Evolutionary conservation across 2,329 filamentous ascomycete species (phyloP).

Genomic region (Sporothrix pallida): DNA sequence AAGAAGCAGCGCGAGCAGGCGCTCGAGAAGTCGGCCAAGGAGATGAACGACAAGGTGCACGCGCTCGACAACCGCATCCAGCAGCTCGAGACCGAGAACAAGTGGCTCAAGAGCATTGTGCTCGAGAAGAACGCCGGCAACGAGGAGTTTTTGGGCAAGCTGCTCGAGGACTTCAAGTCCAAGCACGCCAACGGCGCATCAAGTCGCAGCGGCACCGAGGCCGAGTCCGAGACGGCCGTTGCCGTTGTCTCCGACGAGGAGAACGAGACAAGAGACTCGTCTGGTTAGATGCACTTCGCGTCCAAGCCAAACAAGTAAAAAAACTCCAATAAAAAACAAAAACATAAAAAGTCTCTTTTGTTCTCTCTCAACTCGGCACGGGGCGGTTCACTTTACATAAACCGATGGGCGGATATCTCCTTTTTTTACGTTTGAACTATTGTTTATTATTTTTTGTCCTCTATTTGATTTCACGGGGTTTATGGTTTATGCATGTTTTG

Average conservation of each 20-base stretch:
- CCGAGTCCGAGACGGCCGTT: constrained; percentile 42
- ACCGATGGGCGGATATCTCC: constrained; percentile 8
- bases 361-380: constrained; percentile 21
- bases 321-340: constrained; percentile 10
- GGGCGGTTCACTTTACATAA: neutral
- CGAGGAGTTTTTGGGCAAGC: constrained; percentile 56
- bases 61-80: constrained; percentile 74
- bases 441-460: neutral
- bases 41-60: constrained; percentile 79
- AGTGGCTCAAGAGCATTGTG: constrained; percentile 79
- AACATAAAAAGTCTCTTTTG: constrained; percentile 22
- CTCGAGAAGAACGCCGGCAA: constrained; percentile 78
- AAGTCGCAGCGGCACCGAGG: constrained; percentile 40
- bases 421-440: constrained; percentile 20
- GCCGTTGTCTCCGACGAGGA: constrained; percentile 38
- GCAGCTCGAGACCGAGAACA: constrained; percentile 82
- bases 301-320: constrained; percentile 19
- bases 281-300: constrained; percentile 32
- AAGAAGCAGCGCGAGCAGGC: constrained; percentile 95
- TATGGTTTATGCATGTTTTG: too few relatives aligned
- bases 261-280: constrained; percentile 41
- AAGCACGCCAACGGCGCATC: constrained; percentile 35
- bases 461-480: constrained; percentile 1
- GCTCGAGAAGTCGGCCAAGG: constrained; percentile 79
- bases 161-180: constrained; percentile 57